These are phyloP conservation scores for Jimgerdemannia flammicorona DNA, from an alignment of 192 early-diverging fungal species.

Conservation along the genomic window DNA sequence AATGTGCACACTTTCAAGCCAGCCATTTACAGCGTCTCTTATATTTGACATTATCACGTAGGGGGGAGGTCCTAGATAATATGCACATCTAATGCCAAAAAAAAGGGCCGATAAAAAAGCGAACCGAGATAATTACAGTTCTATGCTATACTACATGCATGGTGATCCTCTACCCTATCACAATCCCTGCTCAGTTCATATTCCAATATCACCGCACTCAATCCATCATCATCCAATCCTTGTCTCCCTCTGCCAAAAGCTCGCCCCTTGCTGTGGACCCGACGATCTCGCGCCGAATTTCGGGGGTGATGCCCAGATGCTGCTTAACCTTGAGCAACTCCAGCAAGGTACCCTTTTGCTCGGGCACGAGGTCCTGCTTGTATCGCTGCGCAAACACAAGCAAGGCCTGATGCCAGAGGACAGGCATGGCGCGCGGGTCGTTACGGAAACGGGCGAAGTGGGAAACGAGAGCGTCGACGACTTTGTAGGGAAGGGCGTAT, in stretches of 20 bases:
- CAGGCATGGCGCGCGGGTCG: slow-evolving; percentile 81
- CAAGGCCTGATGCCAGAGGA: slow-evolving; percentile 96
- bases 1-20: too few relatives aligned
- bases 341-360: slow-evolving; percentile 91
- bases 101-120: too few relatives aligned
- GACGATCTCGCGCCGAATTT: slow-evolving; percentile 88
- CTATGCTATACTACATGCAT: too few relatives aligned
- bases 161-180: too few relatives aligned
- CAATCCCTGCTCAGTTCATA: too few relatives aligned
- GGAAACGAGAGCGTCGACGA: slow-evolving; percentile 92
- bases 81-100: too few relatives aligned
- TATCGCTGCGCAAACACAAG: slow-evolving; percentile 96
- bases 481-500: slow-evolving; percentile 96
- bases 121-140: too few relatives aligned
- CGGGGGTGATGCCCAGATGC: slow-evolving; percentile 84
- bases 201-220: slow-evolving; percentile 9
- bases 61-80: too few relatives aligned
- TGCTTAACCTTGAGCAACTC: slow-evolving; percentile 74
- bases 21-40: too few relatives aligned
- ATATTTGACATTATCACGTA: too few relatives aligned
- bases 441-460: slow-evolving; percentile 92
- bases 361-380: slow-evolving; percentile 91
- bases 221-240: slow-evolving; percentile 45
- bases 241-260: slow-evolving; percentile 57
- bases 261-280: slow-evolving; percentile 69